Evolutionary conservation across 176 grass and related monocot genomes (phyloP).

Genomic region (Phoenix dactylifera): DNA sequence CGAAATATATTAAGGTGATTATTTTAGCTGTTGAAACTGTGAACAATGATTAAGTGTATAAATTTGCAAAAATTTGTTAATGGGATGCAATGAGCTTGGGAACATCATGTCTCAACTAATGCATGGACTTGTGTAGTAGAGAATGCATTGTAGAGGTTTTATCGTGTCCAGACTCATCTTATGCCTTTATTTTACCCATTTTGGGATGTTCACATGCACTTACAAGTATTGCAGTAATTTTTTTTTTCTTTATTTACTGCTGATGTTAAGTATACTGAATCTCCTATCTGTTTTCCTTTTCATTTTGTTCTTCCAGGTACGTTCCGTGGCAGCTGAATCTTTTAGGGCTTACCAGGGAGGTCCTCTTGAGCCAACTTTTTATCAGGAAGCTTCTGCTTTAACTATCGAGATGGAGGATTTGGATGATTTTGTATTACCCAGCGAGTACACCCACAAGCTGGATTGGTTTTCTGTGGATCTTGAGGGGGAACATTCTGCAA

Average conservation of each 20-base stretch:
- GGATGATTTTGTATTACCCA: conserved; percentile 46
- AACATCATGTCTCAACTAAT: no score
- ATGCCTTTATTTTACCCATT: no score
- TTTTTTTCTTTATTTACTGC: neutral
- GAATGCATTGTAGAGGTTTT: no score
- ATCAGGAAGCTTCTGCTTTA: conserved; percentile 47
- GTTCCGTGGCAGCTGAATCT: conserved; percentile 86
- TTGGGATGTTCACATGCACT: no score
- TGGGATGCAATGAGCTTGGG: no score
- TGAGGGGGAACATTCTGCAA: conserved; percentile 95
- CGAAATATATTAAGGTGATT: no score
- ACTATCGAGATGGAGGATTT: conserved; percentile 25
- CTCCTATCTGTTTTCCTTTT: neutral
- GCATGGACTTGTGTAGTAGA: no score
- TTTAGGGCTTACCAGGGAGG: conserved; percentile 83
- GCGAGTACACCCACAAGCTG: conserved; percentile 45
- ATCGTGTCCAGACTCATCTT: no score
- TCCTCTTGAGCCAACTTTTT: conserved; percentile 67
- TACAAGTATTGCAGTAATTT: neutral
- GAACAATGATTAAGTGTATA: no score
- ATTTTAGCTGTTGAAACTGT: no score
- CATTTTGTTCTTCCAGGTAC: conserved; percentile 52
- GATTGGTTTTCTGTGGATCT: conserved; percentile 97
- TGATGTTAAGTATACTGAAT: neutral
- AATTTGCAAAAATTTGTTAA: no score